phyloP scores from a whole-genome alignment of 2,329 filamentous ascomycete species.

The Colletotrichum gigasporum region DNA sequence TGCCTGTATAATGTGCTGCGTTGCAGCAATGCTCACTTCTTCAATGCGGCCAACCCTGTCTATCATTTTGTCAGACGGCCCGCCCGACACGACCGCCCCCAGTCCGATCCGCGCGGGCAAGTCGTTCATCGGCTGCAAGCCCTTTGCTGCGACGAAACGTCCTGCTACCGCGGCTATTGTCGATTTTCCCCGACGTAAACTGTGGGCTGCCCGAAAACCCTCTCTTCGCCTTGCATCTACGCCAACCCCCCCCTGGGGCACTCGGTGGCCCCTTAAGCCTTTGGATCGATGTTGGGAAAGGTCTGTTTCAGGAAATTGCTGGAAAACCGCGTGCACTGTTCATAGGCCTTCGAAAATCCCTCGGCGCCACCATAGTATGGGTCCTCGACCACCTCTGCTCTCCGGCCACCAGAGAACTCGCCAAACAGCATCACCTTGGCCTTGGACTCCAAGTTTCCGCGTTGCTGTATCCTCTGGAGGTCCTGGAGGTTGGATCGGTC shows the following conservation, averaged over 20 bases:
- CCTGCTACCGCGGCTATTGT: not conserved
- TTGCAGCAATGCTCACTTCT: not conserved
- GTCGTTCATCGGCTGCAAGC: not conserved
- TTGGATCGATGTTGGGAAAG: conserved; percentile 48
- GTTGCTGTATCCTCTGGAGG: conserved; percentile 68
- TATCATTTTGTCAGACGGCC: not conserved
- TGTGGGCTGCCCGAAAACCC: not conserved
- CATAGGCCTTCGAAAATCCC: conserved; percentile 87
- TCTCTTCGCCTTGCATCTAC: not conserved
- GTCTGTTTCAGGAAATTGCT: conserved; percentile 76
- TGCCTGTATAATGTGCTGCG: not conserved
- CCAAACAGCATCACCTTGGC: conserved; percentile 85
- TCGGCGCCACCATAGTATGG: conserved; percentile 91
- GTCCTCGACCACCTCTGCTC: conserved; percentile 79
- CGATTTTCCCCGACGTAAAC: not conserved
- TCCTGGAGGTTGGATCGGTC: conserved; percentile 83
- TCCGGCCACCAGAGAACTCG: conserved; percentile 73
- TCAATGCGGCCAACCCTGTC: conserved; percentile 7
- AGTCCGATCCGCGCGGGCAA: not conserved
- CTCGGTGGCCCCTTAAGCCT: not conserved
- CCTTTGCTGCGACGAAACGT: not conserved
- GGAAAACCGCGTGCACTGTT: conserved; percentile 82
- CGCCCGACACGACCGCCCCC: not conserved
- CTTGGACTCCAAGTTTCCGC: conserved; percentile 65
- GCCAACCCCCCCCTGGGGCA: too few relatives aligned